A percentile compares a stretch with the other conserved stretches of the same genome.
phyloP scores from a whole-genome alignment of 345 rosid species.

The Gossypium arboreum region DNA sequence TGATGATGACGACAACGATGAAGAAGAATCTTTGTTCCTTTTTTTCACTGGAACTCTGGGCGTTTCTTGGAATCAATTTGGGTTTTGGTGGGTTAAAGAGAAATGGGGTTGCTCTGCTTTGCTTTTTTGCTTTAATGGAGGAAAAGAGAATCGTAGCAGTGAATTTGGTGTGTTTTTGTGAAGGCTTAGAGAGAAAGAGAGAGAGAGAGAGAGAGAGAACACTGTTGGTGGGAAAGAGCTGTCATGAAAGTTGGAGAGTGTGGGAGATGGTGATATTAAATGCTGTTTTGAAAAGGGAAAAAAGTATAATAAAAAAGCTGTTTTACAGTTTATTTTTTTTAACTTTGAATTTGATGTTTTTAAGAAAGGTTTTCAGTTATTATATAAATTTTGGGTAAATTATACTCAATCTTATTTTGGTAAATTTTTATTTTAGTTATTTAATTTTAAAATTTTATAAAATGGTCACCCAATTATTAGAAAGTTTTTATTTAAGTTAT shows the following conservation, averaged over 20 bases:
- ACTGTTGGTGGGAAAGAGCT: slow-evolving; percentile 47
- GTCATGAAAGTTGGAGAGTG: slow-evolving; percentile 42
- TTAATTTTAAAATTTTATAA: too few species aligned
- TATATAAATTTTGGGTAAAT: too few species aligned
- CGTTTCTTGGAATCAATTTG: too few species aligned
- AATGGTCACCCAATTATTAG: fast-evolving
- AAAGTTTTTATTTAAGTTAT: too few species aligned
- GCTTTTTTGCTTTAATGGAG: neutral
- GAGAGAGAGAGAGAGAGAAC: neutral
- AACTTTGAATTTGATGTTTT: neutral
- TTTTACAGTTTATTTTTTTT: neutral
- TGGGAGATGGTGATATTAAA: slow-evolving; percentile 32
- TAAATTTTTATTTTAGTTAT: too few species aligned
- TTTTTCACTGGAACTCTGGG: neutral
- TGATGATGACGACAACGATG: slow-evolving; percentile 5
- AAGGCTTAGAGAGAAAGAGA: slow-evolving; percentile 22
- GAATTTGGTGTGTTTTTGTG: neutral
- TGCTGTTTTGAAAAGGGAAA: neutral
- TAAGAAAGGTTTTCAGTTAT: too few species aligned
- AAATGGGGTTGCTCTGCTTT: too few species aligned
- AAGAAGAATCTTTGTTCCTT: neutral
- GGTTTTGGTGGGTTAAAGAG: too few species aligned
- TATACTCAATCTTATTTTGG: too few species aligned
- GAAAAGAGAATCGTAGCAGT: neutral
- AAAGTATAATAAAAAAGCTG: neutral